Base-by-base conservation (phyloP, 176 grass and related monocot species). In the Stipa capillata region DNA sequence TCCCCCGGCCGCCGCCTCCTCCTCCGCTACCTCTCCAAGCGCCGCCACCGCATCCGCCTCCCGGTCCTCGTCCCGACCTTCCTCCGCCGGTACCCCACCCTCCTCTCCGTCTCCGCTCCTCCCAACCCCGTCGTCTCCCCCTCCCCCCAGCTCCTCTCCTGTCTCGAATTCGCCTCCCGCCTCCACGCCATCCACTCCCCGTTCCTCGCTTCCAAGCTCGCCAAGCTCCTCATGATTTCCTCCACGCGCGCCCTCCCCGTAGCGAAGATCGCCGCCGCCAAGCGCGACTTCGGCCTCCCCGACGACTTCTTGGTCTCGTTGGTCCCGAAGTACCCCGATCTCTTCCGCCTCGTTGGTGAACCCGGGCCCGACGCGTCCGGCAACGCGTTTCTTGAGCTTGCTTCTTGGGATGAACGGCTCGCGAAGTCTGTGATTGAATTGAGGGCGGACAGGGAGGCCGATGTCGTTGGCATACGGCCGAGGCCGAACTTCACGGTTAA, bases 221-320 rank as follows among this genome's bases (percentile, higher is more conserved):
- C 84, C 78, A 97, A 94, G 76, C 86, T 97, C 55, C 72, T 97
- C 55, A 97, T 97, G 89, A 92, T 97, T n/a, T 91, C 91, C 34
- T 86, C 69, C 65, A 75, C 93, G 35, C 85, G 68, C 2, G 80
- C 89, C 32, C 67, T 97, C 28, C 80, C 87, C 16, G 80, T 89
- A 61, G 74, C 76, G n/a, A 97, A 97, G 64, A 73, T 97, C 17
- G 49, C 85, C 9, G 66, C 89, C 10, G 87, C 88, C 44, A 92
- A 94, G 77, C 87, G 87, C 68, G 79, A 89, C 43, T 98, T 98
- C 74, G 95, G 95, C 45, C 62, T 94, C 77, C 95, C 95, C 0
- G 87, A 94, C 24, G 91, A 98, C 66, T 88, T 94, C 76, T 23
- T 98, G n/a, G 65, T 29, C 32, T 92, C 82, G 12, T 31, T 98